phyloP scores from a whole-genome alignment of 441 rosid genomes.

The Erodium trifolium region DNA sequence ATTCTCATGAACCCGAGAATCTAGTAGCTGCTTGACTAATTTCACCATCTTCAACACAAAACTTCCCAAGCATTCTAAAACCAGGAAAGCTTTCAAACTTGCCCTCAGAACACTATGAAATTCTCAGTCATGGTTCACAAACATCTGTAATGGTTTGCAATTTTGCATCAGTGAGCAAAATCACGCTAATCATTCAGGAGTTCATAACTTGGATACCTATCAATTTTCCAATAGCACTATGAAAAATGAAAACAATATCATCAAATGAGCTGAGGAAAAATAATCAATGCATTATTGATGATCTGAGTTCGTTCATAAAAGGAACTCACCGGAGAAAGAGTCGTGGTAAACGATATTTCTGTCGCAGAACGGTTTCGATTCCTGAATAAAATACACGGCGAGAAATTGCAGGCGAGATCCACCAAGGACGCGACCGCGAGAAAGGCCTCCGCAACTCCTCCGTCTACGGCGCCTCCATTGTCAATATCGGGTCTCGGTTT shows the following conservation, averaged over 20 bases:
- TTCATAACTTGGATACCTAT: not conserved
- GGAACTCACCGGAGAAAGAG: conserved; percentile 38
- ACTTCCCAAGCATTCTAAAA: conserved; percentile 42
- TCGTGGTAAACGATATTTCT: conserved; percentile 29
- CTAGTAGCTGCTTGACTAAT: conserved; percentile 61
- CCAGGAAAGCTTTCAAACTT: conserved; percentile 61
- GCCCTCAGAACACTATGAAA: conserved; percentile 61
- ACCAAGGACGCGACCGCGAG: conserved; percentile 54
- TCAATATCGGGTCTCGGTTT: conserved; percentile 18
- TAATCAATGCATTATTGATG: not conserved
- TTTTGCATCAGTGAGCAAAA: not conserved
- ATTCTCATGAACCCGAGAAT: conserved; percentile 36
- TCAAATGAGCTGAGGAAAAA: not conserved
- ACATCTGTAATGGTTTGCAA: conserved; percentile 34
- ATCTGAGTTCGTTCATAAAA: not conserved
- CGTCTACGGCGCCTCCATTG: conserved; percentile 61
- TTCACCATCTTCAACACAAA: conserved; percentile 71
- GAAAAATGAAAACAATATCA: not conserved
- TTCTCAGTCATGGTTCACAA: conserved; percentile 68
- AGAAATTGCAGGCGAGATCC: conserved; percentile 48
- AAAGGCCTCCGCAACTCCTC: conserved; percentile 46
- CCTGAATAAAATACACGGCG: conserved; percentile 22
- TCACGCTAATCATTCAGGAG: not conserved
- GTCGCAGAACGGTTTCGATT: conserved; percentile 53
- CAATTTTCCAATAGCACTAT: not conserved